Conservation (phyloP, 2,329 filamentous ascomycete species). For the Colletotrichum agaves region DNA sequence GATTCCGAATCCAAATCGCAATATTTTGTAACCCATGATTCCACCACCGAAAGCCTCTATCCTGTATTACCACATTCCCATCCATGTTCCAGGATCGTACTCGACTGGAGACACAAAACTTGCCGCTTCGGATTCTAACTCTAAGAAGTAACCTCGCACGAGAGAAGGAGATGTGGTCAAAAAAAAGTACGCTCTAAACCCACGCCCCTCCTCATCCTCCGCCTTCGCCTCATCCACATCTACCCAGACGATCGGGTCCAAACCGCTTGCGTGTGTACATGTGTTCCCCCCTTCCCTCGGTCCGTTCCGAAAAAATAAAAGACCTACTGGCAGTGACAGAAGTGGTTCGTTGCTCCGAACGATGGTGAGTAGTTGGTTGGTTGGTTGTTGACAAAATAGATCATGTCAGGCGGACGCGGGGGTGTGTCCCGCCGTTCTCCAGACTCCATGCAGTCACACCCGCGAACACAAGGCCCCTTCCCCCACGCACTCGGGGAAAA, state of each 20-base stretch:
- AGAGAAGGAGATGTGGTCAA: neutral
- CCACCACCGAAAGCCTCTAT: neutral
- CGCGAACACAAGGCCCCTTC: neutral
- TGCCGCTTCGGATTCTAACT: too few relatives aligned
- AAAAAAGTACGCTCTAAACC: neutral
- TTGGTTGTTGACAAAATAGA: neutral
- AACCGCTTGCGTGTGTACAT: neutral
- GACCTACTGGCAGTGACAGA: neutral
- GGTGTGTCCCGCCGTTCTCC: neutral
- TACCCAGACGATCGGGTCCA: neutral
- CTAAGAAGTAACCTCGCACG: too few relatives aligned
- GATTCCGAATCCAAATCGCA: neutral
- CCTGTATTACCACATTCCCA: neutral
- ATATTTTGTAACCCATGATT: neutral
- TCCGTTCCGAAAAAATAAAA: constrained; percentile 15
- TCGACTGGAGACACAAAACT: too few relatives aligned
- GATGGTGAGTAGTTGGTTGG: neutral
- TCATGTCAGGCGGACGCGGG: neutral
- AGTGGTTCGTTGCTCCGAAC: neutral
- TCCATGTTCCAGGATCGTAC: neutral
- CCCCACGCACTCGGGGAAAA: constrained; percentile 1
- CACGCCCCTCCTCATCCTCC: neutral
- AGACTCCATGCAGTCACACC: too few relatives aligned
- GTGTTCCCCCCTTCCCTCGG: neutral
- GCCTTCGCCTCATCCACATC: neutral